Base-by-base conservation (phyloP, 371 early-diverging fungal species). In the Circinella minor region DNA sequence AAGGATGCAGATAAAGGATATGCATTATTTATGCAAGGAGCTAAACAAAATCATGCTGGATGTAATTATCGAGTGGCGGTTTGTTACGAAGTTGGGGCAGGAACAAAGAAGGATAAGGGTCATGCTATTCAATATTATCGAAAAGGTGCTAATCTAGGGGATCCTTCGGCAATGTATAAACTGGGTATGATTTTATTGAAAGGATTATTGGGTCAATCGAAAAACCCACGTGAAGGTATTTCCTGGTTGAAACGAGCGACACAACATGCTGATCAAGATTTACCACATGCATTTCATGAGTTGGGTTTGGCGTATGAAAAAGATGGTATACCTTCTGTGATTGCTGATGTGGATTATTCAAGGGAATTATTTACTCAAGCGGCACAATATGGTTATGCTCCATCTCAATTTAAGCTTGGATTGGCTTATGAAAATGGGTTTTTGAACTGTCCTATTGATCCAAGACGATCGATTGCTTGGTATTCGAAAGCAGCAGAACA, bases 111-210 rank as follows among this genome's bases (percentile, higher is more conserved):
- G 5, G 98, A 99, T 74, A 85, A 89, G 27, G 80, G 80, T 11
- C 91, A 96, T 36, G 93, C 98, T 0, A 87, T 97, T 20, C 94
- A 95, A 70, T 96, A 93, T 74, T 99, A 94, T 77, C 90, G 96
- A 74, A 97, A 97, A 79, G 94, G 97, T 0, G 98, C 99, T 10
- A 91, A 93, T 47, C 79, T 95, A 66, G 95, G 97, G n/a, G 96
- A 98, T 71, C 91, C 93, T 17, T 89, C 92, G 0, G 97, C 97
- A 43, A 97, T 99, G 97, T 97, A 95, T 87, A 98, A 97, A 81
- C 81, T 96, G 95, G 98, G 72, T 34, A 89, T 95, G 88, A 82
- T 92, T 15, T 73, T 95, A 65, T 73, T 95, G 71, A 91, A 93
- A 71, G 96, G 96, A 4, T 69, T 88, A 70, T 76, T 95, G 68